Conservation (phyloP, 257 asterid species). For the Anisodus acutangulus region DNA sequence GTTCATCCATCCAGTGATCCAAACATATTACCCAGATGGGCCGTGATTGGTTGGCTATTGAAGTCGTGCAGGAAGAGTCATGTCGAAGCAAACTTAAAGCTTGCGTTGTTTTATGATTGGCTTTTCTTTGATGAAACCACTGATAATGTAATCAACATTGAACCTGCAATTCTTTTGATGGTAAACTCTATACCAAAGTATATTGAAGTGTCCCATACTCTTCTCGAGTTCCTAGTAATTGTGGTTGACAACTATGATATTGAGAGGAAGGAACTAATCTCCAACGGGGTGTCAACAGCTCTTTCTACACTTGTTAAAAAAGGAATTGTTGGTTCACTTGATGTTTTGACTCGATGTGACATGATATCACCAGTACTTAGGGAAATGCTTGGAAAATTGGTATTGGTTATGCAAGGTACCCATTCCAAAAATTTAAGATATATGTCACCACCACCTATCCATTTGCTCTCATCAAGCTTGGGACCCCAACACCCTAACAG, state of each 20-base stretch:
- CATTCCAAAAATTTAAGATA: not conserved
- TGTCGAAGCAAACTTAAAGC: conserved; percentile 76
- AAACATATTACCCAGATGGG: conserved; percentile 79
- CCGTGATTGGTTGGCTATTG: conserved; percentile 76
- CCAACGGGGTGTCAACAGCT: conserved; percentile 54
- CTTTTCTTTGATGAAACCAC: conserved; percentile 75
- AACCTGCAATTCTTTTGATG: conserved; percentile 79
- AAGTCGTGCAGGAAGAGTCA: conserved; percentile 52
- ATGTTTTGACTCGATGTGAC: conserved; percentile 55
- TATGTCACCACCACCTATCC: not conserved
- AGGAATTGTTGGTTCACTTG: conserved; percentile 65
- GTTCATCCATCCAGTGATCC: conserved; percentile 75
- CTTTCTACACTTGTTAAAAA: conserved; percentile 51
- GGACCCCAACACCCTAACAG: conserved; percentile 12
- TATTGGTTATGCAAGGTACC: conserved; percentile 30
- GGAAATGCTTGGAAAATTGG: conserved; percentile 60
- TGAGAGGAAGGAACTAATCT: conserved; percentile 65
- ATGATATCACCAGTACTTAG: conserved; percentile 61
- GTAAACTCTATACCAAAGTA: conserved; percentile 67
- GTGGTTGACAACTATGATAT: conserved; percentile 70
- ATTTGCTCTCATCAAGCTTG: not conserved
- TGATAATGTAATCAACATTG: conserved; percentile 70
- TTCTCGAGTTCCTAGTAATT: conserved; percentile 69
- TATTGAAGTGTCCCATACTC: conserved; percentile 66
- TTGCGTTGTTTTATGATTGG: conserved; percentile 87